Evolutionary conservation across 2,329 filamentous ascomycete species (phyloP).

Genomic region (Trichoderma breve): DNA sequence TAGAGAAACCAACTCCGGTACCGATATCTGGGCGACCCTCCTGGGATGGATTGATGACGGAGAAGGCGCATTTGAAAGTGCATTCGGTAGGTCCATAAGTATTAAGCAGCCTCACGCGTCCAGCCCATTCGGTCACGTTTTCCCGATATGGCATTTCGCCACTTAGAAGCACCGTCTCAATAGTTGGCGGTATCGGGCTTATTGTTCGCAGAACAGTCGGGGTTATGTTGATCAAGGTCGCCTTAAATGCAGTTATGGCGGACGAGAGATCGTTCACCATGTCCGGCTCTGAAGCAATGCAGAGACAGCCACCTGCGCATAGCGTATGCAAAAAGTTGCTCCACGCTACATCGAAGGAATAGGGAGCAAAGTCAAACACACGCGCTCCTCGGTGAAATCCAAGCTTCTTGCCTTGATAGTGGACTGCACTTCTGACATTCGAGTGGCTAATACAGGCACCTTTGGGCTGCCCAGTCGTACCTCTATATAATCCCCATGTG

Average conservation of each 20-base stretch:
- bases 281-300: constrained; percentile 23
- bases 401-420: constrained; percentile 22
- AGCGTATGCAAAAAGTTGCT: constrained; percentile 25
- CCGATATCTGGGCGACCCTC: not conserved
- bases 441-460: constrained; percentile 26
- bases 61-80: not conserved
- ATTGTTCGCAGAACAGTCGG: not conserved
- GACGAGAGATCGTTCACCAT: not conserved
- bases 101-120: constrained; percentile 5
- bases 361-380: constrained; percentile 28
- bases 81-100: constrained; percentile 17
- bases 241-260: not conserved
- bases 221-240: constrained; percentile 10
- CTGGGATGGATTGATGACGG: not conserved
- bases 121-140: constrained; percentile 8
- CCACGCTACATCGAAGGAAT: constrained; percentile 25
- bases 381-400: constrained; percentile 22
- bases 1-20: constrained; percentile 10
- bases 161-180: constrained; percentile 1
- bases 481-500: not conserved
- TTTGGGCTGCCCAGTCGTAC: constrained; percentile 27
- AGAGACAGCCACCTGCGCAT: constrained; percentile 24
- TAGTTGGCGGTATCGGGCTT: not conserved
- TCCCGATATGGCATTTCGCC: constrained; percentile 9
- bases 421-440: constrained; percentile 22